Conservation (phyloP, 2,329 filamentous ascomycete genomes). For the Clarireedia homoeocarpa region DNA sequence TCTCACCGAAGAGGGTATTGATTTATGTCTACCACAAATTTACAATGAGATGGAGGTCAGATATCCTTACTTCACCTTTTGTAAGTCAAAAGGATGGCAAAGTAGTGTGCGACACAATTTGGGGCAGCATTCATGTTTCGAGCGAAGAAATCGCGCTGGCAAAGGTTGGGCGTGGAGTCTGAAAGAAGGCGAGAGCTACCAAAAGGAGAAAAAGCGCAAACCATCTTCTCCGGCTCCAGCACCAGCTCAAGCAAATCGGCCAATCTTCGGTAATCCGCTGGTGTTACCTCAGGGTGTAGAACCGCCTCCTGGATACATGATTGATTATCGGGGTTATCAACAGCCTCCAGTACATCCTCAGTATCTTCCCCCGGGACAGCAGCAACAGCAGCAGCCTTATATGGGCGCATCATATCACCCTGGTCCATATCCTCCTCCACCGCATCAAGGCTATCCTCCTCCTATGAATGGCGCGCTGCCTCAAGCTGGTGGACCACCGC, state of each 20-base stretch:
- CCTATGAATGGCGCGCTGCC: constrained; percentile 12
- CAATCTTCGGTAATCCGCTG: constrained; percentile 20
- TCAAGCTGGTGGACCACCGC: constrained; percentile 9
- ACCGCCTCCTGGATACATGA: constrained; percentile 14
- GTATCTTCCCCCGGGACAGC: constrained; percentile 6
- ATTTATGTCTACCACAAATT: constrained; percentile 51
- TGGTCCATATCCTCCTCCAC: constrained; percentile 2
- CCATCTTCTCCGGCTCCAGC: constrained; percentile 35
- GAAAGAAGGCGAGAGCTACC: constrained; percentile 43
- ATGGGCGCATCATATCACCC: constrained; percentile 15
- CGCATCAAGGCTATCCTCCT: constrained; percentile 4
- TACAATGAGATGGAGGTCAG: constrained; percentile 50
- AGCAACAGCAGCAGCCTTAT: constrained; percentile 19
- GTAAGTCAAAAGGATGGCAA: constrained; percentile 49
- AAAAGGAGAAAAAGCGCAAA: constrained; percentile 45
- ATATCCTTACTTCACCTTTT: constrained; percentile 51
- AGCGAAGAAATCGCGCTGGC: constrained; percentile 43
- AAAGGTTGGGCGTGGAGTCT: constrained; percentile 52
- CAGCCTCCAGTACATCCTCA: constrained; percentile 18
- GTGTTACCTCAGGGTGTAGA: constrained; percentile 8
- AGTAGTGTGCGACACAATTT: constrained; percentile 56
- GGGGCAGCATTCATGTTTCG: constrained; percentile 47
- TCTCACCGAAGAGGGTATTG: constrained; percentile 40
- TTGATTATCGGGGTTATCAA: constrained; percentile 20
- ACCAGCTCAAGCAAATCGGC: constrained; percentile 22